These are phyloP conservation scores for Amaranthus cruentus DNA, from an alignment of 148 eudicot species.

Conservation along the genomic window DNA sequence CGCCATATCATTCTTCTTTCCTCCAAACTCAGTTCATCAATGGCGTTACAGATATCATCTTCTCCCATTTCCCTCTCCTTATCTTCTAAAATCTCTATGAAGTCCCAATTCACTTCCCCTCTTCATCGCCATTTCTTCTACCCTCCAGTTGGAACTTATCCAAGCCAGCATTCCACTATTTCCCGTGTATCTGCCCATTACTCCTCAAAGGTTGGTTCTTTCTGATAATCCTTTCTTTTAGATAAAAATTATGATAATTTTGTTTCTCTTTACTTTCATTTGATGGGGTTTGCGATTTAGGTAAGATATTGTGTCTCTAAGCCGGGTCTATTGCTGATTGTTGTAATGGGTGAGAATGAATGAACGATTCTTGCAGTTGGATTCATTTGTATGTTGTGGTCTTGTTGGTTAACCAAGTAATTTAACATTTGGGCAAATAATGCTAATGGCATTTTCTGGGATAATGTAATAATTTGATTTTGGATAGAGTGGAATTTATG, in stretches of 20 bases:
- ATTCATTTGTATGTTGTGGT: no score
- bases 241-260: no score
- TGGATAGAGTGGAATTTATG: background rate
- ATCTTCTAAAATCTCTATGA: slow-evolving; percentile 3
- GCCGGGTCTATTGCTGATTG: background rate
- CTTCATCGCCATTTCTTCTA: slow-evolving; percentile 8
- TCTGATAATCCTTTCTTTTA: background rate
- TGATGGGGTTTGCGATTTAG: no score
- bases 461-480: background rate
- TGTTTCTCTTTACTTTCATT: no score
- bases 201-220: slow-evolving; percentile 23
- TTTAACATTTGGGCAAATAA: background rate
- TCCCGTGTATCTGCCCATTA: background rate
- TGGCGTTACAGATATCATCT: slow-evolving; percentile 41
- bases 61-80: slow-evolving; percentile 16
- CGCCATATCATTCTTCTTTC: background rate
- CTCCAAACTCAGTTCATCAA: slow-evolving; percentile 9
- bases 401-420: no score
- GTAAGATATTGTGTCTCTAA: no score
- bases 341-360: background rate
- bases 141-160: slow-evolving; percentile 10
- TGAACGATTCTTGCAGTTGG: no score
- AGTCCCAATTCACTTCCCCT: slow-evolving; percentile 1
- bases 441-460: background rate
- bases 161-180: slow-evolving; percentile 8